Conservation (phyloP, 345 rosid species). For the Limnanthes douglasii region DNA sequence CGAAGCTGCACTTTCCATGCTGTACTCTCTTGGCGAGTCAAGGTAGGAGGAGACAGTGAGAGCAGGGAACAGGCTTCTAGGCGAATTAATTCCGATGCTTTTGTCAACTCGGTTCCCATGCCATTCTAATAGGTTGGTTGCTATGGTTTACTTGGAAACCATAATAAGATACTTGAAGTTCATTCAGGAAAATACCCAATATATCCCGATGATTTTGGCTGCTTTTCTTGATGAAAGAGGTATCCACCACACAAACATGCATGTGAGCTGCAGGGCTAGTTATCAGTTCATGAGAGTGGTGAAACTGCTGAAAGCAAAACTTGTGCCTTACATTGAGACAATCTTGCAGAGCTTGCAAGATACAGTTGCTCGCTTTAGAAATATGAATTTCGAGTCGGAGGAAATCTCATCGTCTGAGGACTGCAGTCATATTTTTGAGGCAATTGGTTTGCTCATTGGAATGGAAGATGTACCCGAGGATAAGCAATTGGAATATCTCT, state of each 20-base stretch:
- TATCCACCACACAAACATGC: constrained; percentile 65
- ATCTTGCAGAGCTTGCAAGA: constrained; percentile 87
- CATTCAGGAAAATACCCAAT: constrained; percentile 53
- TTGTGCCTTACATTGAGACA: constrained; percentile 72
- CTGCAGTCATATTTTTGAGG: constrained; percentile 88
- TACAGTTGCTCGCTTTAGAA: constrained; percentile 49
- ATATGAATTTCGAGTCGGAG: constrained; percentile 26
- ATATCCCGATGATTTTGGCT: constrained; percentile 52
- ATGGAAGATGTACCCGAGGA: constrained; percentile 72
- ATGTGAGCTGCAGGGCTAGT: constrained; percentile 79
- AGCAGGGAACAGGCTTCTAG: constrained; percentile 46
- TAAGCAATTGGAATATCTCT: constrained; percentile 83
- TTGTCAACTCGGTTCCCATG: constrained; percentile 64
- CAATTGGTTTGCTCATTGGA: constrained; percentile 86
- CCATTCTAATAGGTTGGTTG: constrained; percentile 83
- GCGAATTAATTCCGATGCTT: constrained; percentile 61
- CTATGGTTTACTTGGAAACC: constrained; percentile 72
- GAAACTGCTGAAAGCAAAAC: constrained; percentile 69
- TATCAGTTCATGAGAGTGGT: constrained; percentile 89
- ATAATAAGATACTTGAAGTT: constrained; percentile 77
- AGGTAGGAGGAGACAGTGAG: constrained; percentile 60
- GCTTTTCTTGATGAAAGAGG: constrained; percentile 97
- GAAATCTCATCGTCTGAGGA: constrained; percentile 62
- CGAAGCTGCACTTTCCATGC: constrained; percentile 91
- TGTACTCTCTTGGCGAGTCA: constrained; percentile 82